phyloP scores from a whole-genome alignment of 2,329 filamentous ascomycete species.

The Aspergillus hortae region DNA sequence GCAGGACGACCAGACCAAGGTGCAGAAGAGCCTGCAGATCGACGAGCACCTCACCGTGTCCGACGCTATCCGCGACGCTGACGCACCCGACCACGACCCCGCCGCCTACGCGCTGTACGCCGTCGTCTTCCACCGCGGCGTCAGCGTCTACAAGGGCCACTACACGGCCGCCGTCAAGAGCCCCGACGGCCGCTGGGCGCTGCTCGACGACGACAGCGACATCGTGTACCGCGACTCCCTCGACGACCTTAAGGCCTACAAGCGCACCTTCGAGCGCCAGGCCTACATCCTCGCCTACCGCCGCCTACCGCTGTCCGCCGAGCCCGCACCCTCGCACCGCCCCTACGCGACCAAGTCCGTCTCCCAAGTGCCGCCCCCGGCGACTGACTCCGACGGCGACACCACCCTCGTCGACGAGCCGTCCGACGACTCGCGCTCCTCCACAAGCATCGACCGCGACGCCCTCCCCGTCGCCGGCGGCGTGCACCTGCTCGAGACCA shows the following conservation, averaged over 20 bases:
- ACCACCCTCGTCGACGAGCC: background rate
- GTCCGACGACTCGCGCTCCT: background rate
- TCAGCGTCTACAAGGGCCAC: constrained; percentile 12
- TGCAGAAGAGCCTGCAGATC: constrained; percentile 2
- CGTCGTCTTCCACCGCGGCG: constrained; percentile 20
- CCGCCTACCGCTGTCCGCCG: constrained; percentile 11
- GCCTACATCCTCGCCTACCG: constrained; percentile 21
- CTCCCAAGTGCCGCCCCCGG: no score
- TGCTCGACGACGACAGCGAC: constrained; percentile 9
- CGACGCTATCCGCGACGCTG: constrained; percentile 3
- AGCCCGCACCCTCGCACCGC: background rate
- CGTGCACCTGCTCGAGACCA: constrained; percentile 7
- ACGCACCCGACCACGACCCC: background rate
- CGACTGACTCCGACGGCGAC: background rate
- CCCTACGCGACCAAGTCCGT: no score
- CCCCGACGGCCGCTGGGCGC: constrained; percentile 14
- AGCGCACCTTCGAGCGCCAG: background rate
- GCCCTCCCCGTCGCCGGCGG: background rate
- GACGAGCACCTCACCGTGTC: constrained; percentile 7
- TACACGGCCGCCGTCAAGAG: constrained; percentile 22
- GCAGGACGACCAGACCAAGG: background rate
- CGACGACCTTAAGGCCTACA: background rate
- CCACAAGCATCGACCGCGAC: background rate
- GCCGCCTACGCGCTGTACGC: constrained; percentile 24
- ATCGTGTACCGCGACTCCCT: background rate